phyloP scores from a whole-genome alignment of 2,329 filamentous ascomycete species.

The Colletotrichum sansevieriae region DNA sequence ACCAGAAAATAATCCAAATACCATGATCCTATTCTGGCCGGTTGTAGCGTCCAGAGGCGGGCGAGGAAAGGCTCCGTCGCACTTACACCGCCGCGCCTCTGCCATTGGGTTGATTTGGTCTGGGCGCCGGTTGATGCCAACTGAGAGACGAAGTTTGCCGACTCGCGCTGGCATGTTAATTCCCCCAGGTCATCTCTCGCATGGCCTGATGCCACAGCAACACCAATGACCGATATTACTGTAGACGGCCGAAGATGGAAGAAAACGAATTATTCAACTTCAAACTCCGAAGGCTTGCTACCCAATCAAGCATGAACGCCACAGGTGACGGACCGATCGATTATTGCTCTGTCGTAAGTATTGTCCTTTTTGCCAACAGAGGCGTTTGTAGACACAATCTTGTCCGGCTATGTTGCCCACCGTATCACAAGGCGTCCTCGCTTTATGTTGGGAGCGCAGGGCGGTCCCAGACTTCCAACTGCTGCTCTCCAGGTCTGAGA shows the following conservation, averaged over 20 bases:
- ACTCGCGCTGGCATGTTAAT: slow-evolving; percentile 25
- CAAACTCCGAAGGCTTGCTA: too few relatives aligned
- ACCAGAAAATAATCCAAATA: background rate
- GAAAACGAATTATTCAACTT: background rate
- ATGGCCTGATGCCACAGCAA: slow-evolving; percentile 4
- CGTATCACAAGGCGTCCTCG: background rate
- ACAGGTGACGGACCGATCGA: background rate
- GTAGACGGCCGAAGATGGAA: background rate
- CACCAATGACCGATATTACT: background rate
- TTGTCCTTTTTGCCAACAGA: too few relatives aligned
- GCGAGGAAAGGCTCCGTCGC: background rate
- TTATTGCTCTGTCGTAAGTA: background rate
- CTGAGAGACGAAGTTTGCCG: background rate
- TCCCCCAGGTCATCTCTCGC: slow-evolving; percentile 1
- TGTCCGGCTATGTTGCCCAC: background rate
- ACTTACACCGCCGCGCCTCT: slow-evolving; percentile 19
- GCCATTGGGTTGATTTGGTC: background rate
- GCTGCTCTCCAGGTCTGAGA: slow-evolving; percentile 8
- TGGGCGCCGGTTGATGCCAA: slow-evolving; percentile 1
- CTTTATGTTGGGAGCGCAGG: slow-evolving; percentile 12
- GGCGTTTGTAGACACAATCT: slow-evolving; percentile 11
- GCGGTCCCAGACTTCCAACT: background rate
- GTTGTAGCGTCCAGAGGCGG: background rate
- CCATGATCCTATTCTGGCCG: background rate
- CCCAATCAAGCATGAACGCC: too few relatives aligned